Evolutionary conservation across 192 early-diverging fungal genomes (phyloP).

Genomic region (Entrophospora sp.): DNA sequence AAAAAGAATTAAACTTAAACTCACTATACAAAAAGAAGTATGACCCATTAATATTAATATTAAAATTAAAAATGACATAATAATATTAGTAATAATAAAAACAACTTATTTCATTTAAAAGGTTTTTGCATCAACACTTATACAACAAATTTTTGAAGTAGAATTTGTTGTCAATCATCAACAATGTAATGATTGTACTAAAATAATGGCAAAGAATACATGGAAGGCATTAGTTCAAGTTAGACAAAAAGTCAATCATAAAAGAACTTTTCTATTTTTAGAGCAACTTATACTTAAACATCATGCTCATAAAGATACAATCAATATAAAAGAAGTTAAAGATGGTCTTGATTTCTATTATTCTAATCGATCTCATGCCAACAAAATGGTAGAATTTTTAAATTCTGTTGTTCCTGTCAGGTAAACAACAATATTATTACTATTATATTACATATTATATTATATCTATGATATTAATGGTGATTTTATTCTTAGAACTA

Average conservation of each 20-base stretch:
- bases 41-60: no score
- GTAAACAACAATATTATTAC: constrained; percentile 25
- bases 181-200: constrained; percentile 92
- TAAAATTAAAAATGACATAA: no score
- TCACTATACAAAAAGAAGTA: constrained; percentile 98
- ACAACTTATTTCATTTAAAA: no score
- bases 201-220: constrained; percentile 93
- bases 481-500: constrained; percentile 51
- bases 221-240: constrained; percentile 98
- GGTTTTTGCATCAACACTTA: constrained; percentile 86
- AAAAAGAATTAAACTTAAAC: constrained; percentile 89
- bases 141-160: constrained; percentile 95
- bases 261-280: constrained; percentile 96
- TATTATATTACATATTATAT: no score
- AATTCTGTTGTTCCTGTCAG: constrained; percentile 72
- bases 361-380: constrained; percentile 76
- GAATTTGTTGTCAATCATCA: constrained; percentile 88
- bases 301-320: constrained; percentile 92
- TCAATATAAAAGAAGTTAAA: constrained; percentile 94
- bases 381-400: constrained; percentile 95
- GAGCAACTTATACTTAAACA: constrained; percentile 99
- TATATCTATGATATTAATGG: no score
- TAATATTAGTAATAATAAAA: no score
- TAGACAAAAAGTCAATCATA: constrained; percentile 95
- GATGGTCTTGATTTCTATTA: constrained; percentile 98